Evolutionary conservation across 352 stramenopile species (phyloP), one percentile per base, ranked within the genome.

Genomic region (Thalassiosira hispida): DNA sequence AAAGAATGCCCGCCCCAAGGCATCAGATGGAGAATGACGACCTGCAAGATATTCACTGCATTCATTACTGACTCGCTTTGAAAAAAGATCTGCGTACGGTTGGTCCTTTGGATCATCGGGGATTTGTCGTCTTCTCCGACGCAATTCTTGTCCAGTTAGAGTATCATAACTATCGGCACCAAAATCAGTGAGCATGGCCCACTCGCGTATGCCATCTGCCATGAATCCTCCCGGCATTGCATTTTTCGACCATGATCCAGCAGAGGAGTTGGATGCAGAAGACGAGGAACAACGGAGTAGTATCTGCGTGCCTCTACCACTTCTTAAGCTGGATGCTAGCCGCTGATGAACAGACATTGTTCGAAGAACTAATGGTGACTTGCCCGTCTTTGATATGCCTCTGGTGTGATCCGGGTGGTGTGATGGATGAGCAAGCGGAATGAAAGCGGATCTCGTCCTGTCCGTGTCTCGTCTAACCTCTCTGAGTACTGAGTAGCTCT

Each of bases 41-140:
- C 16, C 4, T 70, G 44, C 44, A 2, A 84, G 44, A 66, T 75
- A 71, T 6, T 56, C 35, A 46, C n/a, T 57, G 27, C 69, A 84
- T 67, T 68, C 44, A 27, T 65, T 8, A 60, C 61, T 80, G 5
- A 84, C 52, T 31, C 47, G 49, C 14, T 70, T 64, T n/a, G 69
- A 80, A 18, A 77, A 84, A 20, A 84, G 56, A 72, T 84, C 77
- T 11, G 52, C 63, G 47, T 77, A 84, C 5, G 63, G 73, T 51
- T 59, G 35, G 27, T 56, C 29, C 29, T 63, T 29, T 12, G 22
- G 14, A 59, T 81, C 63, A 62, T 70, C 20, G 31, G 38, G 12
- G 9, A 81, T 23, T 56, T 67, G 23, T 23, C 73, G 65, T 27
- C 35, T 69, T 33, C 56, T 64, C 23, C 57, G 51, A 59, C 72